Evolutionary conservation across 306 rosid genomes (phyloP).

Genomic region (Gastrolobium villosum): DNA sequence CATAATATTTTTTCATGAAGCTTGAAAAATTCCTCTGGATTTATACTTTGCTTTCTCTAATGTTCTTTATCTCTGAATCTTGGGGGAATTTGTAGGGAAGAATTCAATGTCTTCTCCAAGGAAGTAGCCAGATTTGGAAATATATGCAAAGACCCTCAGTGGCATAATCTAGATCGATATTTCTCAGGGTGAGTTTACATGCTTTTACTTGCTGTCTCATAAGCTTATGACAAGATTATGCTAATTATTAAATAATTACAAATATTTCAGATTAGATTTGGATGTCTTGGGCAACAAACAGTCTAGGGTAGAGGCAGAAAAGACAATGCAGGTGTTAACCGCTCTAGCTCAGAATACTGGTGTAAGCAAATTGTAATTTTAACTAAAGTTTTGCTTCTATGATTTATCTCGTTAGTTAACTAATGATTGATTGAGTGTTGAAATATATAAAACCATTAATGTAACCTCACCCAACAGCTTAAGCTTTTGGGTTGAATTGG

Average conservation of each 20-base stretch:
- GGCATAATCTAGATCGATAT: slow-evolving; percentile 80
- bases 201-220: slow-evolving; percentile 12
- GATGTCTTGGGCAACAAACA: slow-evolving; percentile 58
- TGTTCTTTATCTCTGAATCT: slow-evolving; percentile 40
- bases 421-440: too few relatives aligned
- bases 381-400: slow-evolving; percentile 32
- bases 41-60: neutral
- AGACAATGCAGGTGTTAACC: slow-evolving; percentile 72
- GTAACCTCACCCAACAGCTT: too few relatives aligned
- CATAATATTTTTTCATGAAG: slow-evolving; percentile 14
- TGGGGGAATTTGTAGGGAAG: slow-evolving; percentile 69
- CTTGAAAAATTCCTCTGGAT: slow-evolving; percentile 3
- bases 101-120: slow-evolving; percentile 62
- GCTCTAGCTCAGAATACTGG: slow-evolving; percentile 73
- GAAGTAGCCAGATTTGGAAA: slow-evolving; percentile 92
- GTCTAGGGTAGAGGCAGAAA: slow-evolving; percentile 67
- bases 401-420: slow-evolving; percentile 18
- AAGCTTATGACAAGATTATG: slow-evolving; percentile 27
- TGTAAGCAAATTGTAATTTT: slow-evolving; percentile 63
- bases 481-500: too few relatives aligned
- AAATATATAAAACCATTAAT: too few relatives aligned
- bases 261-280: slow-evolving; percentile 70
- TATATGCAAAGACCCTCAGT: slow-evolving; percentile 78
- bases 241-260: slow-evolving; percentile 37
- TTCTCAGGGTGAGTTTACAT: slow-evolving; percentile 69